These are phyloP conservation scores for Podospora comata DNA, from an alignment of 495 filamentous ascomycete species.

Conservation along the genomic window DNA sequence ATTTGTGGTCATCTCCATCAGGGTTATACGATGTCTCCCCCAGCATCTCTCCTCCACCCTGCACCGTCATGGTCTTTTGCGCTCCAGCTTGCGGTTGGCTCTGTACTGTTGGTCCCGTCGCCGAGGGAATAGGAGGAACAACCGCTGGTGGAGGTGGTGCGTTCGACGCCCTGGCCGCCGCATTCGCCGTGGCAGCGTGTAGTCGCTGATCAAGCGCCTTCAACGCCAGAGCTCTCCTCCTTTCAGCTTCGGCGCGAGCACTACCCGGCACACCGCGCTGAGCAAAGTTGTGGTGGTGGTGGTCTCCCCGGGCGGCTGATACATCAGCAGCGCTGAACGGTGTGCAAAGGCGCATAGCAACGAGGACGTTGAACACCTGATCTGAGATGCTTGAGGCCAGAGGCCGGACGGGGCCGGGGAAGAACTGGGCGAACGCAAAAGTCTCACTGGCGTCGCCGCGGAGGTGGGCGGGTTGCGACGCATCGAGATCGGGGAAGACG, in stretches of 20 bases:
- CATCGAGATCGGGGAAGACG: slow-evolving; percentile 59
- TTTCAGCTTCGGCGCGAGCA: slow-evolving; percentile 84
- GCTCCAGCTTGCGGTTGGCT: slow-evolving; percentile 48
- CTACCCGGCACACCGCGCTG: slow-evolving; percentile 66
- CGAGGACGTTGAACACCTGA: slow-evolving; percentile 68
- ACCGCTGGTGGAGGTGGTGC: slow-evolving; percentile 38
- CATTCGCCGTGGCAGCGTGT: slow-evolving; percentile 67
- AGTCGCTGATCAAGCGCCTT: slow-evolving; percentile 90
- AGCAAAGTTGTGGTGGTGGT: slow-evolving; percentile 29
- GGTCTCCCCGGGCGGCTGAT: slow-evolving; percentile 60
- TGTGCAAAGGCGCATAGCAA: slow-evolving; percentile 69
- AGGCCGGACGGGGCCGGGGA: slow-evolving; percentile 81
- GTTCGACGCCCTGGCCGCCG: slow-evolving; percentile 39
- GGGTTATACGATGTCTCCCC: slow-evolving; percentile 69
- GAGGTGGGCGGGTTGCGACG: slow-evolving; percentile 60
- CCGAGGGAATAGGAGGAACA: slow-evolving; percentile 38
- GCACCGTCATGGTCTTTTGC: slow-evolving; percentile 46
- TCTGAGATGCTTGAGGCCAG: slow-evolving; percentile 70
- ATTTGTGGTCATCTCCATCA: slow-evolving; percentile 48
- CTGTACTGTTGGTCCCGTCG: slow-evolving; percentile 46
- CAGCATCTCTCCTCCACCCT: slow-evolving; percentile 43
- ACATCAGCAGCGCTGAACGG: slow-evolving; percentile 87
- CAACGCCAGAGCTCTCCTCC: slow-evolving; percentile 81
- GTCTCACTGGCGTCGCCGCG: slow-evolving; percentile 92
- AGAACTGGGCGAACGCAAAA: slow-evolving; percentile 92